Conservation (phyloP, 164 flowering plant genomes). For the Stephania yunnanensis region DNA sequence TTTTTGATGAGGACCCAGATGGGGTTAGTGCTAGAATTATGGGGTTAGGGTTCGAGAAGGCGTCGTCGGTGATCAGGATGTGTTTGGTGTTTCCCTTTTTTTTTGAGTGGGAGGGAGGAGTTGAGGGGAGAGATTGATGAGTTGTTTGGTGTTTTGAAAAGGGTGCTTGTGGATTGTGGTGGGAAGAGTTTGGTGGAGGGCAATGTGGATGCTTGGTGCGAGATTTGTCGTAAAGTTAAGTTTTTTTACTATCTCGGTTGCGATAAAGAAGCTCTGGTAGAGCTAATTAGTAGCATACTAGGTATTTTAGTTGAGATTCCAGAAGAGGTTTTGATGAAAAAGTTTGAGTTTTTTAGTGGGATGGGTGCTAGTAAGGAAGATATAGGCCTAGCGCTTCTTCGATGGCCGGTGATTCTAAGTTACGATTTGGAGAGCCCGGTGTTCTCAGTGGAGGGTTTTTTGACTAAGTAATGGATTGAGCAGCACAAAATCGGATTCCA, state of each 20-base stretch:
- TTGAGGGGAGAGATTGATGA: conserved; percentile 25
- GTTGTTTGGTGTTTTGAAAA: conserved; percentile 46
- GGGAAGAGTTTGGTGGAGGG: conserved; percentile 29
- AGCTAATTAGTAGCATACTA: conserved; percentile 34
- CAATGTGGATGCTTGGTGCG: conserved; percentile 49
- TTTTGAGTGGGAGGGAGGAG: conserved; percentile 30
- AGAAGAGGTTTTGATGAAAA: conserved; percentile 43
- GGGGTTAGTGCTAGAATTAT: conserved; percentile 30
- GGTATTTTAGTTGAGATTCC: conserved; percentile 33
- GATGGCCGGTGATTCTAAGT: conserved; percentile 38
- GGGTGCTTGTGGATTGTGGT: conserved; percentile 40
- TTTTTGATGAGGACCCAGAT: conserved; percentile 29
- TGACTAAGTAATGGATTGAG: conserved; percentile 49
- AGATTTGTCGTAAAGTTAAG: conserved; percentile 52
- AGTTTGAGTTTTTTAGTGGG: conserved; percentile 45
- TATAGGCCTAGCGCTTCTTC: conserved; percentile 41
- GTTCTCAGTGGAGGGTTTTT: conserved; percentile 37
- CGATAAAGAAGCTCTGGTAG: conserved; percentile 42
- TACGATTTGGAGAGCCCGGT: conserved; percentile 36
- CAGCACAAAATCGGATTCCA: conserved; percentile 17
- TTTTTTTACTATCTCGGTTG: conserved; percentile 56
- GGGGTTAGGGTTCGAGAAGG: conserved; percentile 38
- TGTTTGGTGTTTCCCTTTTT: conserved; percentile 56
- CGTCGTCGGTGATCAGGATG: conserved; percentile 33
- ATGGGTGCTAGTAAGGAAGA: conserved; percentile 34